Base-by-base conservation (phyloP, 768 basidiomycete species). In the Podaxis pistillaris region DNA sequence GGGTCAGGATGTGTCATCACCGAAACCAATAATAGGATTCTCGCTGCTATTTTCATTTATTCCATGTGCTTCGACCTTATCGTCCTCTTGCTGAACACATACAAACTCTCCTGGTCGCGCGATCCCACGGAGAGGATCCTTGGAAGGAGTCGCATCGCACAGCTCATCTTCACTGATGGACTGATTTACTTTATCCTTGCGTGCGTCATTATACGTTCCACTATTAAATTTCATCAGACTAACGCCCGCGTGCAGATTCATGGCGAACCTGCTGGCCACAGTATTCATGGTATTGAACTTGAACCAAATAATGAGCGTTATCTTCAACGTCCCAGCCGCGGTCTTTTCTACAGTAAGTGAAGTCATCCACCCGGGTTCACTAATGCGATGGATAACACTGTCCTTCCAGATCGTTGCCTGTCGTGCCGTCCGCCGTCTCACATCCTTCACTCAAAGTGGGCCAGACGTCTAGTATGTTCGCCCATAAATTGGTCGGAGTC, bases 101-200 rank as follows among this genome's bases (percentile, higher is more conserved):
- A 82, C 72, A 90, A 87, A 69, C 80, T 91, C 24, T 64, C 77
- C 8, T 71, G 75, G 1, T 58, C 70, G 22, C 61, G 54, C 22
- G 2, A 66, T 65, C 55, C 44, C 66, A 49, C 63, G 65, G 49
- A 63, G 66, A 68, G 65, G 47, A 51, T 44, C 28, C 67, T 71
- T 64, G 75, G 71, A 19, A 70, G 73, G 40, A 83, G 79, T 66
- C 79, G 78, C 55, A 81, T 91, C 13, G 78, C 84, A 24, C 79
- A 80, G 33, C 77, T 91, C 76, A 85, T 92, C 33, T 91, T 90
- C 70, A 74, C 80, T 13, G 89, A 91, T 61, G 89, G 90, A 19
- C 73, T 93, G 11, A 84, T 89, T 58, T 92, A 82, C 74, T 92
- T 92, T 75, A 73, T 92, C 64, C 81, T 92, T 55, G 90, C 90